phyloP scores from a whole-genome alignment of 495 filamentous ascomycete genomes.

The Podospora bellae-mahoneyi region DNA sequence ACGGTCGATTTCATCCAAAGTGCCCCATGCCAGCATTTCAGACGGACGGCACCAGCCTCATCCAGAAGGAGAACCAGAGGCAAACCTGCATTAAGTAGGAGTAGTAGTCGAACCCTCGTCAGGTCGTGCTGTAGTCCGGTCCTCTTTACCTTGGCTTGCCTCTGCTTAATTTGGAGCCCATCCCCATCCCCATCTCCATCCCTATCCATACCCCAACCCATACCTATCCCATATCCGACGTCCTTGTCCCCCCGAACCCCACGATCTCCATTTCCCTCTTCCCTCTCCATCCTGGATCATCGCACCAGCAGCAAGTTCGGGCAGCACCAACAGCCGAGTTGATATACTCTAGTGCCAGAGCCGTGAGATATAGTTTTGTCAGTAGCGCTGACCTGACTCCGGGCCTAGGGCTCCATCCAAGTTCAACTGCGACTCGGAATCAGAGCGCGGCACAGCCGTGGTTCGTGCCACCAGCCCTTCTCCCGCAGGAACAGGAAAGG shows the following conservation, averaged over 20 bases:
- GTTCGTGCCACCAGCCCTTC: conserved; percentile 31
- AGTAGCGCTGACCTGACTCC: not conserved
- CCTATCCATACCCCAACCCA: not conserved
- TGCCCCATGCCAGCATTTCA: conserved; percentile 13
- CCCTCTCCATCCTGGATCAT: conserved; percentile 5
- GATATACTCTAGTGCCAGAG: conserved; percentile 1
- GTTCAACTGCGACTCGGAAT: conserved; percentile 8
- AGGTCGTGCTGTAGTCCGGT: not conserved
- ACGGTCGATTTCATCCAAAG: conserved; percentile 20
- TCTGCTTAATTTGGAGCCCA: too few species aligned
- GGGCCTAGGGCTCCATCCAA: conserved; percentile 3
- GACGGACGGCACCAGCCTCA: conserved; percentile 1
- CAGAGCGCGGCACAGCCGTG: conserved; percentile 28
- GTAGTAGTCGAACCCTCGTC: not conserved
- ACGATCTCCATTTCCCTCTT: conserved; percentile 17
- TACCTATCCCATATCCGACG: conserved; percentile 30
- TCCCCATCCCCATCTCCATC: too few species aligned
- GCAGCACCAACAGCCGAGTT: not conserved
- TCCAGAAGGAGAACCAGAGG: not conserved
- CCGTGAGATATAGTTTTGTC: not conserved
- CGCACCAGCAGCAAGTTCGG: not conserved
- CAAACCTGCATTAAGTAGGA: not conserved
- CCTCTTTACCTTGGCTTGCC: not conserved
- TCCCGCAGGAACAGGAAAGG: conserved; percentile 16
- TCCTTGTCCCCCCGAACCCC: conserved; percentile 24